Percentiles rank a stretch among this genome's conserved stretches.
These are phyloP conservation scores for Arabis hirsuta DNA, from an alignment of 345 rosid genomes.

Conservation along the genomic window DNA sequence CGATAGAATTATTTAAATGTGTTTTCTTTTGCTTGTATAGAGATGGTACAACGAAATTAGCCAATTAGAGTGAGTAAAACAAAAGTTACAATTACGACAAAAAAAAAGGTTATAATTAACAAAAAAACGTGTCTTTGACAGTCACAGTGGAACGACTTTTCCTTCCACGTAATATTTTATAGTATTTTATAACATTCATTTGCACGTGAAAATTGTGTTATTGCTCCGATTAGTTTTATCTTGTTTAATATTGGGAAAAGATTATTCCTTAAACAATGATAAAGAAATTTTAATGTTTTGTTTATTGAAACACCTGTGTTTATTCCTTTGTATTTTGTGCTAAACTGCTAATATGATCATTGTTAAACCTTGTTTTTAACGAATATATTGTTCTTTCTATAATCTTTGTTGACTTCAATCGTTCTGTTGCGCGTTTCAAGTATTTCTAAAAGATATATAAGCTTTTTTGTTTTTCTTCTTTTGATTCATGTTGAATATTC, in stretches of 20 bases:
- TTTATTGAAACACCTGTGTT: slow-evolving; percentile 4
- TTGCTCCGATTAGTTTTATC: not conserved
- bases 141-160: slow-evolving; percentile 18
- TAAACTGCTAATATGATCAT: too few relatives aligned
- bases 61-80: slow-evolving; percentile 25
- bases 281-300: not conserved
- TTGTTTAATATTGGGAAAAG: not conserved
- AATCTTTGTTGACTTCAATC: slow-evolving; percentile 17
- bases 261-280: not conserved
- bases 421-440: slow-evolving; percentile 26
- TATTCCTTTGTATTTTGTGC: too few relatives aligned
- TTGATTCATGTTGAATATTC: slow-evolving; percentile 16
- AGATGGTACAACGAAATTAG: slow-evolving; percentile 23
- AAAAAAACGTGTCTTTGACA: slow-evolving; percentile 35
- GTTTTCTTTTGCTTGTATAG: not conserved
- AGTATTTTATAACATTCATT: not conserved
- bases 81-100: slow-evolving; percentile 28
- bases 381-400: slow-evolving; percentile 20
- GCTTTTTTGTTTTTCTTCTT: not conserved
- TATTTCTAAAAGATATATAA: not conserved
- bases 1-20: not conserved
- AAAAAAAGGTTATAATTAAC: slow-evolving; percentile 22
- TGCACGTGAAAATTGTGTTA: slow-evolving; percentile 37
- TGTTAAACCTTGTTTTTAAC: not conserved
- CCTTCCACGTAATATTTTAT: slow-evolving; percentile 7